Base-by-base conservation (phyloP, 345 rosid genomes). In the Reutealis trisperma region DNA sequence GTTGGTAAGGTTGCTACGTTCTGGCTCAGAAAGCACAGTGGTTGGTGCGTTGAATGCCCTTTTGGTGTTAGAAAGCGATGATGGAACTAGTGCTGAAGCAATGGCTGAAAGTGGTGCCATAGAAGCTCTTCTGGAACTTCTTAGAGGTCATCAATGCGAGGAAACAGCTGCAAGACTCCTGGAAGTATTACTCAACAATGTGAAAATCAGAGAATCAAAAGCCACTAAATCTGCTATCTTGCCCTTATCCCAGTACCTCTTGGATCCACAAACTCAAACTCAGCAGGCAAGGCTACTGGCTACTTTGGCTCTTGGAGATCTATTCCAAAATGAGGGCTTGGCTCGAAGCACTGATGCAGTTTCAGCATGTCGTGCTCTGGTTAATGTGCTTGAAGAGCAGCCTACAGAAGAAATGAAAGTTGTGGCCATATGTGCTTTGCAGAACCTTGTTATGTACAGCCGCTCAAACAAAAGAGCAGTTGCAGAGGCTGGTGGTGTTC, bases 371-470 rank as follows among this genome's bases (percentile, higher is more conserved):
- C 99, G 97, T 74, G 98, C 99, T 63, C 87, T 96, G 41, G 98
- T 96, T 61, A 96, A 92, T 76, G 94, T 96, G 79, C 98, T 96
- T 32, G 98, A 96, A 85, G 99, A 96, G 79, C 99, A 96, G 80
- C 98, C 98, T 45, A 91, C 99, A 25, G 99, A 96, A 89, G 99
- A 96, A 86, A 96, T 94, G 98, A 96, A 92, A 90, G 97, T 96
- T 74, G 99, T 96, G 14, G 98, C 98, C 9, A 90, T 96, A 82
- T 96, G 99, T 86, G 94, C 99, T 73, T 77, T 96, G 84, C 99
- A 96, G 79, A 96, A 96, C 83, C 97, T 96, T 80, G 98, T 96
- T 47, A 94, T 89, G 98, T 85, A 90, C 81, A 92, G 99, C 75
- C 86, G 98, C 73, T 89, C 99, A 22, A 96, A 96, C 85, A 96